phyloP scores from a whole-genome alignment of 106 monocot genomes.

The Allium sativum region DNA sequence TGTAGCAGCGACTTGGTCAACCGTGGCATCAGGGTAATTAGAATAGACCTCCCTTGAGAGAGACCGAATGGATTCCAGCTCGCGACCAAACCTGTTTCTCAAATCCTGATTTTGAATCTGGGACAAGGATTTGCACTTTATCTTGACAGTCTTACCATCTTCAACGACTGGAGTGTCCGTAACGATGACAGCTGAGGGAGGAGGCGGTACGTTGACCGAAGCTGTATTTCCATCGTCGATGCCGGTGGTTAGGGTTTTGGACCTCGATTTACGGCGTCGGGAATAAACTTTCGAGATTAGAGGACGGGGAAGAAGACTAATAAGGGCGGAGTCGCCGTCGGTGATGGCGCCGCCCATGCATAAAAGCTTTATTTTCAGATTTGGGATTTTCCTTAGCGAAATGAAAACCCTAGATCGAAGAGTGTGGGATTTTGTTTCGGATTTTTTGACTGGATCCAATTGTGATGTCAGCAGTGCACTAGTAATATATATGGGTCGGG shows the following conservation, averaged over 20 bases:
- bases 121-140: slow-evolving; percentile 14
- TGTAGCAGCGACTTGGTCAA: slow-evolving; percentile 25
- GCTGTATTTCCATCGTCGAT: background rate
- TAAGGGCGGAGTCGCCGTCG: slow-evolving; percentile 11
- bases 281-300: slow-evolving; percentile 55
- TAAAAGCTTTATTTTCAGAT: slow-evolving; percentile 41
- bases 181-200: background rate
- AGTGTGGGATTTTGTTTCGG: background rate
- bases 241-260: slow-evolving; percentile 2
- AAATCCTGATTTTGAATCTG: slow-evolving; percentile 35
- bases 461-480: too few species aligned
- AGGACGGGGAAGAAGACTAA: slow-evolving; percentile 35
- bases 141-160: background rate
- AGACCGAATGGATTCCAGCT: slow-evolving; percentile 56
- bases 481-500: too few species aligned
- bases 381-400: background rate
- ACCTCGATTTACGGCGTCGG: slow-evolving; percentile 30
- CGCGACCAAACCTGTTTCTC: slow-evolving; percentile 18
- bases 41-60: slow-evolving; percentile 32
- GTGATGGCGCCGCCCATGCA: slow-evolving; percentile 22
- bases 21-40: slow-evolving; percentile 12
- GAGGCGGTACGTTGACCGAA: background rate
- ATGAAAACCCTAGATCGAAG: slow-evolving; percentile 7
- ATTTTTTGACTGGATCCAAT: too few species aligned
- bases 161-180: slow-evolving; percentile 3